Conservation (phyloP, 2,329 filamentous ascomycete genomes). For the Colletotrichum nymphaeae region DNA sequence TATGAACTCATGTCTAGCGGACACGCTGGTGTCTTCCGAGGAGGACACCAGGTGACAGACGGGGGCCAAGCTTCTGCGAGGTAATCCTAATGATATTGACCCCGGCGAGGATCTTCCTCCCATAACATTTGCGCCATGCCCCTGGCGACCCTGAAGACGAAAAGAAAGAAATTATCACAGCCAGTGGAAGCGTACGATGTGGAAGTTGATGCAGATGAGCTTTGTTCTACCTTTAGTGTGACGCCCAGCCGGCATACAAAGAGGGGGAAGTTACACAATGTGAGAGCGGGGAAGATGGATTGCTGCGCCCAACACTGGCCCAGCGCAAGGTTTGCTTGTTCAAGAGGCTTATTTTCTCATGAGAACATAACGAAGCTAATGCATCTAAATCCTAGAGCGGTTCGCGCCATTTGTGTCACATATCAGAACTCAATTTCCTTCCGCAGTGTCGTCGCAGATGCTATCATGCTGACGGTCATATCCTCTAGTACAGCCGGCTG, state of each 20-base stretch:
- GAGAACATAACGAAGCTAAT: not conserved
- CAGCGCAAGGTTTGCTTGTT: not conserved
- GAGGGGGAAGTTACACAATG: not conserved
- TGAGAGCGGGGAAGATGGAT: not conserved
- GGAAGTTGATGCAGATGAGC: not conserved
- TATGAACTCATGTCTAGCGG: not conserved
- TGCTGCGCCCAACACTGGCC: not conserved
- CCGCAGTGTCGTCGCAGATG: not conserved
- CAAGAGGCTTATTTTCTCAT: not conserved
- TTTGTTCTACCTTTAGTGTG: not conserved
- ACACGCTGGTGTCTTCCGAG: not conserved
- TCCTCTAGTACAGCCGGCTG: not conserved
- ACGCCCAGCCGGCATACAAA: not conserved
- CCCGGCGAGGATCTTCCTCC: not conserved
- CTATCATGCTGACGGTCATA: not conserved
- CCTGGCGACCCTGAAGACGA: not conserved
- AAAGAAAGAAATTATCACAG: not conserved
- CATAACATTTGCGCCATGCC: not conserved
- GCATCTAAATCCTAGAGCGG: not conserved
- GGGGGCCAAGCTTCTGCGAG: not conserved
- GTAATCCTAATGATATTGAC: not conserved
- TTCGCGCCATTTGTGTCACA: not conserved
- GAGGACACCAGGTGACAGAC: not conserved
- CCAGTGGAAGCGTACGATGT: not conserved
- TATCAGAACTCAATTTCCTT: not conserved